Conservation (phyloP, 495 filamentous ascomycete genomes). For the Lasiosphaeria miniovina region DNA sequence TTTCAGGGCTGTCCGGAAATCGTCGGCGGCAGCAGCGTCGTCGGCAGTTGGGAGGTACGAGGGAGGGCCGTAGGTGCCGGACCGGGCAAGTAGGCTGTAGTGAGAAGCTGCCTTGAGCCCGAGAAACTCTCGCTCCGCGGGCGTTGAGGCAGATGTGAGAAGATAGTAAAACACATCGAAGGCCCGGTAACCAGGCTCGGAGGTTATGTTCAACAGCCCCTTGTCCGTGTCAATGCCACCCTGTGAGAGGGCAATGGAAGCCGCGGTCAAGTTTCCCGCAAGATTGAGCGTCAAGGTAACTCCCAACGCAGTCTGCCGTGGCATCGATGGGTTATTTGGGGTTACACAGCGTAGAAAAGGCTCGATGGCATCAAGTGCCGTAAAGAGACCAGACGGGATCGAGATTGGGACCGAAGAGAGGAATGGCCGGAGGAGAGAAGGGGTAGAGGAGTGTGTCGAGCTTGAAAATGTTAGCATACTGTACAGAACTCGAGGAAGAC, state of each 20-base stretch:
- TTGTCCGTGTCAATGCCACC: constrained; percentile 82
- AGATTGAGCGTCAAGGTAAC: constrained; percentile 79
- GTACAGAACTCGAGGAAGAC: background rate
- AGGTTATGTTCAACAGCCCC: constrained; percentile 78
- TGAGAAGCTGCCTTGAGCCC: constrained; percentile 72
- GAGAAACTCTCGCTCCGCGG: constrained; percentile 88
- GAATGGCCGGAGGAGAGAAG: constrained; percentile 79
- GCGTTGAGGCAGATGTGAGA: constrained; percentile 82
- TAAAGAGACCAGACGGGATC: constrained; percentile 69
- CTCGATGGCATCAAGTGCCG: constrained; percentile 71
- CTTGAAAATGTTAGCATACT: constrained; percentile 40
- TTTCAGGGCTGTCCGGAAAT: constrained; percentile 79
- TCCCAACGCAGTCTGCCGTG: constrained; percentile 76
- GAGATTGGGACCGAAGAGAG: constrained; percentile 73
- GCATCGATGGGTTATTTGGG: constrained; percentile 80
- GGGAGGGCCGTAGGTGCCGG: constrained; percentile 82
- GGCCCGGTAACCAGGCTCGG: constrained; percentile 80
- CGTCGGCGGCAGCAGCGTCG: constrained; percentile 88
- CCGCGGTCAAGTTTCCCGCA: constrained; percentile 70
- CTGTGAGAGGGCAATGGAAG: constrained; percentile 74
- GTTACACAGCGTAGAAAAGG: constrained; percentile 87
- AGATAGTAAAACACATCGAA: constrained; percentile 99
- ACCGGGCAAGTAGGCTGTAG: constrained; percentile 76
- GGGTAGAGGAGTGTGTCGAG: constrained; percentile 83
- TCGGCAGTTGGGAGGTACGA: constrained; percentile 90